Evolutionary conservation across 331 rosid genomes (phyloP).

Genomic region (Malus hybrid): DNA sequence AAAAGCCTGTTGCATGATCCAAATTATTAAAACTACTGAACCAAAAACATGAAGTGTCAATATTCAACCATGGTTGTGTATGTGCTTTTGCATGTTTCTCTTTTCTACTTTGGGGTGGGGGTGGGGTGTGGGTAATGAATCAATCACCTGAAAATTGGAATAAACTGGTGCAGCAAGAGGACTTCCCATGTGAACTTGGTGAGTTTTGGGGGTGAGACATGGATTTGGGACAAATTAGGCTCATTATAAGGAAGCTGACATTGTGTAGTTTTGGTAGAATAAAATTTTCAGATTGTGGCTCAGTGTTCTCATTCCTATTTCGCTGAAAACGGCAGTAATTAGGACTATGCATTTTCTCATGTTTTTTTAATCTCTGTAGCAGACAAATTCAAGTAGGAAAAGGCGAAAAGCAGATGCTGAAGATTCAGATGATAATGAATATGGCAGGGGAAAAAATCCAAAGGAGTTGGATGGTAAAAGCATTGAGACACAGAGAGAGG

Average conservation of each 20-base stretch:
- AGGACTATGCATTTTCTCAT: background rate
- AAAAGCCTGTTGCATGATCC: background rate
- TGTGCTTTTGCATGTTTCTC: background rate
- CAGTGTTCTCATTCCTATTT: too few relatives aligned
- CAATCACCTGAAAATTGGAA: too few relatives aligned
- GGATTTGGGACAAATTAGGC: too few relatives aligned
- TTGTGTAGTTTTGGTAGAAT: too few relatives aligned
- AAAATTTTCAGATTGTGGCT: too few relatives aligned
- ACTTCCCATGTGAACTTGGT: too few relatives aligned
- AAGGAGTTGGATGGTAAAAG: constrained; percentile 68
- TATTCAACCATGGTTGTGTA: background rate
- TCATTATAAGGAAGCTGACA: too few relatives aligned
- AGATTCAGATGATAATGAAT: constrained; percentile 78
- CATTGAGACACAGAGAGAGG: constrained; percentile 75
- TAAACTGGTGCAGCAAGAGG: too few relatives aligned
- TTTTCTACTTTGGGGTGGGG: background rate
- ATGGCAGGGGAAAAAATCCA: constrained; percentile 40
- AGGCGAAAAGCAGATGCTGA: constrained; percentile 81
- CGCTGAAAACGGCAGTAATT: background rate
- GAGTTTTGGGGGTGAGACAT: too few relatives aligned
- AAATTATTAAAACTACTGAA: background rate
- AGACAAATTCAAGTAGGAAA: constrained; percentile 85
- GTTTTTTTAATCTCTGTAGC: constrained; percentile 14
- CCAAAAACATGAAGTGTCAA: background rate
- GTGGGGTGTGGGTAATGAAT: background rate